Conservation (phyloP, 1,284 basidiomycete genomes). For the Sphaerobolus stellatus region DNA sequence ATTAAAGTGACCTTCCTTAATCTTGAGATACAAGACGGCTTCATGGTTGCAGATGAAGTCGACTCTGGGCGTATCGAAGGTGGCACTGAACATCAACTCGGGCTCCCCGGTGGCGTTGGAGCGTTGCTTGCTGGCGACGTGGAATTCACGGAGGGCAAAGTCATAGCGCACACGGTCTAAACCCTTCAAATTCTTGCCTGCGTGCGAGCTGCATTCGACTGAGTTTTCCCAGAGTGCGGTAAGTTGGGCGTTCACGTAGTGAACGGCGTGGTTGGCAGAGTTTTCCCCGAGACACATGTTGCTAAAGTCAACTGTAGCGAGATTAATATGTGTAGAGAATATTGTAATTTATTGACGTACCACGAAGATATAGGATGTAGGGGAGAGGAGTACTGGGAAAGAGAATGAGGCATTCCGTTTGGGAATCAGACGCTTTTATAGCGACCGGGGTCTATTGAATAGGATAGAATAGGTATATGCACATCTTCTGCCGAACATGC, state of each 20-base stretch:
- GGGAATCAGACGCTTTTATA: too few relatives aligned
- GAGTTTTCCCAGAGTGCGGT: constrained; percentile 28
- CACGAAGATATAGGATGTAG: too few relatives aligned
- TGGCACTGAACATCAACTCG: constrained; percentile 23
- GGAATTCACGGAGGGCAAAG: constrained; percentile 23
- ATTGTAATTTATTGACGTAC: too few relatives aligned
- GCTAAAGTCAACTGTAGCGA: neutral
- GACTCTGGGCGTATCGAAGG: constrained; percentile 23
- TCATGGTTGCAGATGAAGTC: constrained; percentile 31
- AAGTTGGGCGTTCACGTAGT: constrained; percentile 33
- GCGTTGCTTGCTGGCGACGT: constrained; percentile 15
- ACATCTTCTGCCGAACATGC: too few relatives aligned
- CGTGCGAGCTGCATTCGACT: constrained; percentile 23
- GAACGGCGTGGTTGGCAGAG: constrained; percentile 26
- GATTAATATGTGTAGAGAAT: neutral
- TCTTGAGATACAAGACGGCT: constrained; percentile 21
- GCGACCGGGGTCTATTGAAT: too few relatives aligned
- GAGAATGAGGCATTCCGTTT: too few relatives aligned
- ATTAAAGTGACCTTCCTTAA: constrained; percentile 21
- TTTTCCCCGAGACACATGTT: constrained; percentile 34
- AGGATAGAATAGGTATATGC: too few relatives aligned
- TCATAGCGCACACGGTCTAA: constrained; percentile 1
- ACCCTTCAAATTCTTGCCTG: constrained; percentile 18
- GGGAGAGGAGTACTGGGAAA: too few relatives aligned
- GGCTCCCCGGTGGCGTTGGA: constrained; percentile 3